These are phyloP conservation scores for Citropsis articulata DNA, from an alignment of 345 rosid genomes.

Conservation along the genomic window DNA sequence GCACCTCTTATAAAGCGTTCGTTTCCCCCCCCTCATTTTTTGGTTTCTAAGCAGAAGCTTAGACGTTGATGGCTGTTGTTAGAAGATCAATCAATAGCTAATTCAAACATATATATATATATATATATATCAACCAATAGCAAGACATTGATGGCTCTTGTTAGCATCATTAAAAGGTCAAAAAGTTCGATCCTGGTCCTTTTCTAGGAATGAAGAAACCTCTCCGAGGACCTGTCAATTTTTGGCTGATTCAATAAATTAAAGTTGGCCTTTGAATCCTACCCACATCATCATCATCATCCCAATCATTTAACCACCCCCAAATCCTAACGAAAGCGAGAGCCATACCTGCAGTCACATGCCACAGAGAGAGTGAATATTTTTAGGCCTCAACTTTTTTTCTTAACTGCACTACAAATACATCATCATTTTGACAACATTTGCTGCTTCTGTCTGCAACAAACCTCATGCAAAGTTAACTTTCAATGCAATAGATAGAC, in stretches of 20 bases:
- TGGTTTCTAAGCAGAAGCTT: no score
- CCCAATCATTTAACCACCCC: constrained; percentile 1
- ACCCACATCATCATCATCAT: neutral
- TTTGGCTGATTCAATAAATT: constrained; percentile 6
- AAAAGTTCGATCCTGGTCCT: neutral
- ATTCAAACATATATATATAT: no score
- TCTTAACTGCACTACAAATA: neutral
- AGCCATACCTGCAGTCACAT: neutral
- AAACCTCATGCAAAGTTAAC: neutral
- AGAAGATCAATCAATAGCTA: neutral
- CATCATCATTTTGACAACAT: neutral
- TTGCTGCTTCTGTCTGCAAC: neutral
- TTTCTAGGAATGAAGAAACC: neutral
- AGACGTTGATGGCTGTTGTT: no score
- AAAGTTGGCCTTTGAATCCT: neutral
- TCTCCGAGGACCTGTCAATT: neutral
- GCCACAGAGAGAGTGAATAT: neutral
- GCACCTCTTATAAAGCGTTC: neutral
- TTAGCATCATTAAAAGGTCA: neutral
- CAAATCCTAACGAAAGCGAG: constrained; percentile 6
- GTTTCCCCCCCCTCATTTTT: no score
- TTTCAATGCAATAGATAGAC: neutral
- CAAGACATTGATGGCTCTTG: neutral
- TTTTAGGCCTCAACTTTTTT: neutral
- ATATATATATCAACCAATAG: neutral